Conservation (phyloP, 768 basidiomycete genomes). For the Suillus variegatus region DNA sequence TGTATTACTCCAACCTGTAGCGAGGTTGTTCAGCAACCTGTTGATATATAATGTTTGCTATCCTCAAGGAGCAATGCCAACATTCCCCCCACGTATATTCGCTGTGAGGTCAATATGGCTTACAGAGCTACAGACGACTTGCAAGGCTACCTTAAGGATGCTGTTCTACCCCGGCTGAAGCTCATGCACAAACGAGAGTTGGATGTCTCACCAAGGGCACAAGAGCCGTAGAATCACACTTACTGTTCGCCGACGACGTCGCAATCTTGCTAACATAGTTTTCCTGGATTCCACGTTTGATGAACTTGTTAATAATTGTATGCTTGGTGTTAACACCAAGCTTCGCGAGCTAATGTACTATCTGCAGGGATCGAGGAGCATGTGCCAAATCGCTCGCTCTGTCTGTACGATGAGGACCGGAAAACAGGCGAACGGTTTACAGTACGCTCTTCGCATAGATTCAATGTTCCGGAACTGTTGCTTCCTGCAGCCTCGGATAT, state of each 20-base stretch:
- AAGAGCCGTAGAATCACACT: constrained; percentile 38
- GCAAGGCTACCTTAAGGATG: constrained; percentile 35
- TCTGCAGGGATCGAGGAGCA: constrained; percentile 27
- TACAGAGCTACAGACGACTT: constrained; percentile 35
- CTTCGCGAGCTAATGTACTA: constrained; percentile 1
- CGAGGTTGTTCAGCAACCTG: neutral
- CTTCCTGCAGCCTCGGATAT: constrained; percentile 34
- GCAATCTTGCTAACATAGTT: constrained; percentile 33
- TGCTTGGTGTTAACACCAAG: neutral
- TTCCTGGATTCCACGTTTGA: constrained; percentile 29
- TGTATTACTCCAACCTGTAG: neutral
- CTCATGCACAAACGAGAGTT: constrained; percentile 20
- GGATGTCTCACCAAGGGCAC: constrained; percentile 26
- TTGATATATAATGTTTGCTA: constrained; percentile 1
- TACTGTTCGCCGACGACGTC: constrained; percentile 32
- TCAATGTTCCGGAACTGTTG: constrained; percentile 24
- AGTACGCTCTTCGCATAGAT: constrained; percentile 33
- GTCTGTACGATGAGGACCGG: constrained; percentile 28
- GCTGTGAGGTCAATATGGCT: constrained; percentile 18
- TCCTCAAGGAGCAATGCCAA: neutral
- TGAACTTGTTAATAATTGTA: constrained; percentile 30
- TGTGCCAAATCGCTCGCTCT: constrained; percentile 30
- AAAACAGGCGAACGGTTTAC: constrained; percentile 30
- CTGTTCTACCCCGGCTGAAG: constrained; percentile 33
- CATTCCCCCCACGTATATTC: neutral